Evolutionary conservation across 1,139 yeast species (phyloP).

Genomic region (Geotrichum carabidarum): DNA sequence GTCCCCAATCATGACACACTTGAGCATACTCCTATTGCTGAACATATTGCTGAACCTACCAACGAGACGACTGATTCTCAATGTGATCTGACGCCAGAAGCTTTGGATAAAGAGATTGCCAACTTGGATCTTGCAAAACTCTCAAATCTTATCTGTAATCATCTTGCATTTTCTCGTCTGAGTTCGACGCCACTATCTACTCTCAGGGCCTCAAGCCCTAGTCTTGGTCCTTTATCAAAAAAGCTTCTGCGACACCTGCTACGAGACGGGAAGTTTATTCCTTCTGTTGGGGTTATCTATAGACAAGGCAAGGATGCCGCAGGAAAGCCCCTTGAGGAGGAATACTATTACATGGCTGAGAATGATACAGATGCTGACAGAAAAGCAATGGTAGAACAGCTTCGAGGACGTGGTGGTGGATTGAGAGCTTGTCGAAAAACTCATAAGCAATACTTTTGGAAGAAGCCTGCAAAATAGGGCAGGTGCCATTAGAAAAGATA

Average conservation of each 20-base stretch:
- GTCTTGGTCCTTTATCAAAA: not conserved
- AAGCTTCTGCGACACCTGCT: not conserved
- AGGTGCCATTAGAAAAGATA: not conserved
- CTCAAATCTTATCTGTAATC: constrained; percentile 55
- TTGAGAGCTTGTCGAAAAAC: constrained; percentile 78
- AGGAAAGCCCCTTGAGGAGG: constrained; percentile 89
- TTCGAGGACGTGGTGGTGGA: constrained; percentile 66
- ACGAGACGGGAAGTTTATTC: constrained; percentile 31
- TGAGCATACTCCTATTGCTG: too few species aligned
- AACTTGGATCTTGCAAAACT: not conserved
- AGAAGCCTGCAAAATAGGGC: constrained; percentile 19
- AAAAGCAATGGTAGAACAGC: constrained; percentile 59
- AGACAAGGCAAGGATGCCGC: constrained; percentile 95
- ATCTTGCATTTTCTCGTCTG: constrained; percentile 82
- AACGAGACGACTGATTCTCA: too few species aligned
- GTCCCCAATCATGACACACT: too few species aligned
- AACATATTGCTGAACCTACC: too few species aligned
- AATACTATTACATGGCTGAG: constrained; percentile 84
- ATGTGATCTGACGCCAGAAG: not conserved
- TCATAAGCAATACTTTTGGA: constrained; percentile 62
- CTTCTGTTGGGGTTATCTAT: constrained; percentile 77
- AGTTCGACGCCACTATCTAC: constrained; percentile 78
- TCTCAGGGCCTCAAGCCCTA: constrained; percentile 49
- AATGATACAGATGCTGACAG: constrained; percentile 70
- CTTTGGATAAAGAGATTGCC: not conserved